Evolutionary conservation across 2,329 filamentous ascomycete genomes (phyloP).

Genomic region (Diaporthe eres): DNA sequence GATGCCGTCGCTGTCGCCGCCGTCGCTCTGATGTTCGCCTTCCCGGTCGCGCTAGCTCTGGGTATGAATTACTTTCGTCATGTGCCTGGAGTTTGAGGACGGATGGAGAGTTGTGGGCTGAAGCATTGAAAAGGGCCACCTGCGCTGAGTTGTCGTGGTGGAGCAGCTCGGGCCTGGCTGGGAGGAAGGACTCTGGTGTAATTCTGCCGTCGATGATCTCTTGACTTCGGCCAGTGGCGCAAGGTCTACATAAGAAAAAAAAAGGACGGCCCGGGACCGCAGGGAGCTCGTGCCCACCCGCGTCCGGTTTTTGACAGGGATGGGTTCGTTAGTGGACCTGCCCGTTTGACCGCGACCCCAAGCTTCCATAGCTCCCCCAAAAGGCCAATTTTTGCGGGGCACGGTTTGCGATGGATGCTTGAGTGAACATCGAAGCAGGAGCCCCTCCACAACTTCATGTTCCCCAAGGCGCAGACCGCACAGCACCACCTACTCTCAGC

Average conservation of each 20-base stretch:
- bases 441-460: constrained; percentile 28
- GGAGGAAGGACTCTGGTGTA: not conserved
- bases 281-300: constrained; percentile 25
- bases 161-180: constrained; percentile 28
- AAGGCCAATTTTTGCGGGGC: constrained; percentile 38
- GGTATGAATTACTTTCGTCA: not conserved
- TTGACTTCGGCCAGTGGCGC: constrained; percentile 29
- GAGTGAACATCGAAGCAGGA: constrained; percentile 20
- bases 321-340: not conserved
- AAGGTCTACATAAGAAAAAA: not conserved
- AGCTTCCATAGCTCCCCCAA: constrained; percentile 23
- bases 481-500: not conserved
- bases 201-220: constrained; percentile 35
- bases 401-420: constrained; percentile 27
- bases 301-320: constrained; percentile 21
- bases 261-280: constrained; percentile 28
- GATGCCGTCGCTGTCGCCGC: constrained; percentile 23
- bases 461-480: not conserved
- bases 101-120: not conserved
- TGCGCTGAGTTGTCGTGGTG: constrained; percentile 8
- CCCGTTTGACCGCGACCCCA: constrained; percentile 7
- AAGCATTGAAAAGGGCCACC: constrained; percentile 2
- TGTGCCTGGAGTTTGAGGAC: not conserved
- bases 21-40: constrained; percentile 12
- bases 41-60: constrained; percentile 7